Evolutionary conservation across 2,329 filamentous ascomycete genomes (phyloP), one percentile per base, ranked within the genome.

Genomic region (Phialophora chinensis): DNA sequence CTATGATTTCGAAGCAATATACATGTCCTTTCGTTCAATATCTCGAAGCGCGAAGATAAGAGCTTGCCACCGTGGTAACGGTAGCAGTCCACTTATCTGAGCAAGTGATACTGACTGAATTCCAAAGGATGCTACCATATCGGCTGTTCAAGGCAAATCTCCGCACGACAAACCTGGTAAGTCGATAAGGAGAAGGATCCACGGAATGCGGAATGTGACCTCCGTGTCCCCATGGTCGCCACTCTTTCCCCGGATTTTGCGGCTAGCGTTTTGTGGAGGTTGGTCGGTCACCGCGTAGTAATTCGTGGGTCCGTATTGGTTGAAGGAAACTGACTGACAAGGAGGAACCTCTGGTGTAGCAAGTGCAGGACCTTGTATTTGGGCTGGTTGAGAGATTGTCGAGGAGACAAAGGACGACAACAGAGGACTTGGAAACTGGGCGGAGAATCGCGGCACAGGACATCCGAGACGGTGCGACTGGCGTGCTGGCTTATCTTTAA

Each of bases 11-110:
- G n/a, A 49, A 29, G 49, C 58, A 20, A 20, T 53, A 33, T 38
- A 53, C n/a, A 33, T 49, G 29, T 53, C 58, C 50, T 31, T 23
- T 42, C 44, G 33, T 53, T 61, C 38, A 20, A 35, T 42, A 38
- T 52, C 47, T 61, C 47, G 44, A 53, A 50, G 14, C 38, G 31
- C 49, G 52, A 58, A 58, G 62, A 64, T 64, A 64, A 64, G 42
- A 59, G 47, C 31, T 52, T 38, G 54, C 35, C 42, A n/a, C 31
- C 62, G 31, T 58, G 44, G 62, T 64, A 64, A 64, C 62, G 54
- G 62, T 64, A 64, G 62, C 62, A 64, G 33, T 64, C 17, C 54
- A 64, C 62, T 58, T 64, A 58, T 64, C 62, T 38, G 54, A 52
- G 7, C 29, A 59, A 53, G 33, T 44, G 62, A 63, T 58, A 59